Conservation (phyloP, 2,329 filamentous ascomycete species). For the Cytospora paraplurivora region DNA sequence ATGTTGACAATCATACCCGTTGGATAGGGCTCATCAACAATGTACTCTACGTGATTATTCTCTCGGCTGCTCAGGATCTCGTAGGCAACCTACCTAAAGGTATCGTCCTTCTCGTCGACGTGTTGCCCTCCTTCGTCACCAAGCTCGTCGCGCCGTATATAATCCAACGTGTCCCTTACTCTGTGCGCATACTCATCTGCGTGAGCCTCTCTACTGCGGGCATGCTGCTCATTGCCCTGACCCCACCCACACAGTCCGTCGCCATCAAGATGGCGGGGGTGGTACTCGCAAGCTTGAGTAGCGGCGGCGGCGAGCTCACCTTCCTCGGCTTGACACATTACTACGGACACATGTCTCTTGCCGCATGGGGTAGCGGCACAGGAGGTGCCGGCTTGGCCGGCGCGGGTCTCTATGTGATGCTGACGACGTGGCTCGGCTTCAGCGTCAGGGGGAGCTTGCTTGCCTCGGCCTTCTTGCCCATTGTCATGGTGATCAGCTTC, state of each 20-base stretch:
- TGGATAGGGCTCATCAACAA: constrained; percentile 84
- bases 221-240: constrained; percentile 87
- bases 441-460: constrained; percentile 74
- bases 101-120: constrained; percentile 88
- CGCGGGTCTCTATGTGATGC: constrained; percentile 81
- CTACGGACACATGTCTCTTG: constrained; percentile 84
- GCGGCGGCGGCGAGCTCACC: constrained; percentile 85
- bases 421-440: constrained; percentile 79
- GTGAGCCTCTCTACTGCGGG: constrained; percentile 75
- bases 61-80: constrained; percentile 92
- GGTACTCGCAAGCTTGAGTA: constrained; percentile 80
- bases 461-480: constrained; percentile 75
- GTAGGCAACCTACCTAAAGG: constrained; percentile 90
- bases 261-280: constrained; percentile 79
- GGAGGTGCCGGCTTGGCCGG: constrained; percentile 86
- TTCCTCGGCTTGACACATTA: constrained; percentile 92
- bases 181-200: constrained; percentile 71
- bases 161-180: constrained; percentile 84
- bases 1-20: constrained; percentile 4
- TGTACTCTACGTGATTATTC: constrained; percentile 95
- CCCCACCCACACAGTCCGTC: constrained; percentile 67
- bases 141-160: constrained; percentile 93
- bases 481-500: constrained; percentile 83
- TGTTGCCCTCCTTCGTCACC: constrained; percentile 83
- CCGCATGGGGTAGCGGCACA: constrained; percentile 90